Conservation (phyloP, 495 filamentous ascomycete genomes). For the Aspergillus egyptiacus region DNA sequence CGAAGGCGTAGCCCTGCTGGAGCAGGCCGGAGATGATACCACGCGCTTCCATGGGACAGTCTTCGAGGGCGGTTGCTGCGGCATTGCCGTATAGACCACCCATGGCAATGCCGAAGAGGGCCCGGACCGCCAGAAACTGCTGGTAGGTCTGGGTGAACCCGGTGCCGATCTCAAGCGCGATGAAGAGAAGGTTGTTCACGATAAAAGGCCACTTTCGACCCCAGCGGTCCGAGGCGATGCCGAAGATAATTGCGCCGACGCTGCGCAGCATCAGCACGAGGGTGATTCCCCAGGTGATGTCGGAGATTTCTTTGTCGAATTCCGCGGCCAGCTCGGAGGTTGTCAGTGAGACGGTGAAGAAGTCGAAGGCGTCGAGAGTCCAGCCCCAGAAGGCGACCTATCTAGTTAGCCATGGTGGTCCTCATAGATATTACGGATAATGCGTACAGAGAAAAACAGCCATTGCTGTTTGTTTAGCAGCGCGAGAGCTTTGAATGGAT, state of each 20-base stretch:
- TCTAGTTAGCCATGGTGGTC: slow-evolving; percentile 2
- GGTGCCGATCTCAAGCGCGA: slow-evolving; percentile 71
- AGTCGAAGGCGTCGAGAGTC: slow-evolving; percentile 88
- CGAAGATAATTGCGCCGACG: slow-evolving; percentile 67
- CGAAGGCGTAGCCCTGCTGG: slow-evolving; percentile 87
- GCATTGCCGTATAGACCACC: slow-evolving; percentile 85
- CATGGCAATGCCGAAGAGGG: slow-evolving; percentile 88
- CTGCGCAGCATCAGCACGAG: slow-evolving; percentile 76
- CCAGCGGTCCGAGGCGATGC: slow-evolving; percentile 74
- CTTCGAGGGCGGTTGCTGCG: slow-evolving; percentile 79
- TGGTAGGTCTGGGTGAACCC: slow-evolving; percentile 73
- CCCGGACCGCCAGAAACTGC: slow-evolving; percentile 72
- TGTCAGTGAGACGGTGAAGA: slow-evolving; percentile 83
- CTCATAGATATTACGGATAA: too few species aligned
- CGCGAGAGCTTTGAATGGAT: slow-evolving; percentile 66
- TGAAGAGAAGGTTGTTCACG: slow-evolving; percentile 76
- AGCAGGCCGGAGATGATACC: slow-evolving; percentile 76
- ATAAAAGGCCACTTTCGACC: slow-evolving; percentile 87
- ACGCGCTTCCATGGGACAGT: slow-evolving; percentile 66
- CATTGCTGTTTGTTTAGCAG: slow-evolving; percentile 72
- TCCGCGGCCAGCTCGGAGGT: slow-evolving; percentile 58
- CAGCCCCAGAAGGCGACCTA: slow-evolving; percentile 62
- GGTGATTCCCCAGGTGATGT: slow-evolving; percentile 90
- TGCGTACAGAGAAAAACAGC: slow-evolving; percentile 69
- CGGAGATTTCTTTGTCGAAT: slow-evolving; percentile 61